A percentile compares a stretch with the other conserved stretches of the same genome.
Evolutionary conservation across 352 stramenopile species (phyloP).

Genomic region (Pythium dissimile): DNA sequence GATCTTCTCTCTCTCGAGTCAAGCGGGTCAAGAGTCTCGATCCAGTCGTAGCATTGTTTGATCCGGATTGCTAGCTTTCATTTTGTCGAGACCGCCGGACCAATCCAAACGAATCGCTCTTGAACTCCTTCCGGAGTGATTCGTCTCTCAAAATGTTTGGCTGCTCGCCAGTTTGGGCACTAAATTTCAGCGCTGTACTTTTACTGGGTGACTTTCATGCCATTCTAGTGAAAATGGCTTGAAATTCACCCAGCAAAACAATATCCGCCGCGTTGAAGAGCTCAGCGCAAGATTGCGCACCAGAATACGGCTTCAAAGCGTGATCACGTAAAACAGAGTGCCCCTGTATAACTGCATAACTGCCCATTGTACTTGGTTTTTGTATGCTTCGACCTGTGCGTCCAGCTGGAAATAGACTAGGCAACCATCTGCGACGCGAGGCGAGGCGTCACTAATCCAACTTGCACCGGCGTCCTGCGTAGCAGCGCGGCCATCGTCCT

Average conservation of each 20-base stretch:
- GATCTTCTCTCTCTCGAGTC: too few species aligned
- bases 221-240: background rate
- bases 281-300: background rate
- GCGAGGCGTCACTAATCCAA: constrained; percentile 16
- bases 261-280: too few species aligned
- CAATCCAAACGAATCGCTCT: background rate
- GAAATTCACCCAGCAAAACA: background rate
- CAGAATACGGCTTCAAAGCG: background rate
- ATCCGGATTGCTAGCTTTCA: too few species aligned
- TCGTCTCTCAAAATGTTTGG: too few species aligned
- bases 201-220: background rate
- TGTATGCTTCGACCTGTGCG: constrained; percentile 13
- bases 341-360: constrained; percentile 16
- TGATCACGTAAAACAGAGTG: background rate
- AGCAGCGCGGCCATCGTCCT: background rate
- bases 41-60: too few species aligned
- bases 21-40: too few species aligned
- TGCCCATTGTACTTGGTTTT: constrained; percentile 9
- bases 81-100: too few species aligned
- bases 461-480: constrained; percentile 6
- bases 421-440: constrained; percentile 23
- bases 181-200: background rate
- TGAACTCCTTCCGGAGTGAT: too few species aligned
- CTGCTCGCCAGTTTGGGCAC: too few species aligned
- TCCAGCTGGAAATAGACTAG: constrained; percentile 4